Base-by-base conservation (phyloP, 192 early-diverging fungal species). In the Gryganskiella cystojenkinii region DNA sequence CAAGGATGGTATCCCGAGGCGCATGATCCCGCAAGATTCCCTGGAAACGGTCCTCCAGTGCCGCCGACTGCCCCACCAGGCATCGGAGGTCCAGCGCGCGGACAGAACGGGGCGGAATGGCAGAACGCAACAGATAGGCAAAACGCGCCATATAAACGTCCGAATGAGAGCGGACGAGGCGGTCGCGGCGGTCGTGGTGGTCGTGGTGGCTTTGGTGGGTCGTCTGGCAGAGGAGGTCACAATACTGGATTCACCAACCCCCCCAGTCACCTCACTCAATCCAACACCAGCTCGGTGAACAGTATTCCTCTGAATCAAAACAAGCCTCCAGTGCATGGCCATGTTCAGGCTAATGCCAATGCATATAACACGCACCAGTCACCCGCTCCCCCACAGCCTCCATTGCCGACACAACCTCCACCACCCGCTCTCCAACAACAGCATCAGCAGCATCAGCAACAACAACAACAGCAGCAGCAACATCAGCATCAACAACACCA, bases 1-100 rank as follows among this genome's bases (percentile, higher is more conserved):
- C 74, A 78, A 17, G 74, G 69, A n/a, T 78, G 74, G 74, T 69
- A 78, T 40, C 56, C 53, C 24, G 58, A 59, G n/a, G n/a, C n/a
- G n/a, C n/a, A n/a, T n/a, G n/a, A n/a, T n/a, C n/a, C n/a, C n/a
- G n/a, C n/a, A n/a, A n/a, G n/a, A n/a, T n/a, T n/a, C n/a, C n/a
- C n/a, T n/a, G n/a, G n/a, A n/a, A n/a, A n/a, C n/a, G n/a, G n/a
- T n/a, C n/a, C n/a, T n/a, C n/a, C n/a, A n/a, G n/a, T n/a, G n/a
- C n/a, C n/a, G n/a, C n/a, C n/a, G n/a, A n/a, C n/a, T n/a, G n/a
- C n/a, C n/a, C n/a, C n/a, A n/a, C n/a, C n/a, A n/a, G n/a, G n/a
- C n/a, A n/a, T n/a, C n/a, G n/a, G n/a, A n/a, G 61, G 34, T 0
- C 71, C 71, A n/a, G 37, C 62, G 3, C 71, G 71, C 24, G 71